Evolutionary conservation across 2,329 filamentous ascomycete genomes (phyloP), one percentile per base, ranked within the genome.

Genomic region (Penicillium glabrum): DNA sequence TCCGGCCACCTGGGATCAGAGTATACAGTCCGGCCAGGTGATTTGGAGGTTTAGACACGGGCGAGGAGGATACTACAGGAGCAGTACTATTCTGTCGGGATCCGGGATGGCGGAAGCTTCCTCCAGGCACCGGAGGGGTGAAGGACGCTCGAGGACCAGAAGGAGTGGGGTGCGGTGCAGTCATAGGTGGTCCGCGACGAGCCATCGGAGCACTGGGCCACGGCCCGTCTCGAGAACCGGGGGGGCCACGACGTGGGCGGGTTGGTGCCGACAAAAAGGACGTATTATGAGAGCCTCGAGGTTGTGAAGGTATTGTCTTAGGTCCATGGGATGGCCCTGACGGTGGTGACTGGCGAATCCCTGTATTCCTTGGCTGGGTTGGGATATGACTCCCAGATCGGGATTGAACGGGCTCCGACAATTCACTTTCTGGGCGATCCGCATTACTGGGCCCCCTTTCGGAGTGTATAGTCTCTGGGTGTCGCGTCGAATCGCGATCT

Each of bases 241-340:
- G 56, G 43, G 69, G 57, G 39, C 68, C 72, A 46, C 78, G 77
- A 35, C 78, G 77, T 45, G 79, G 79, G 14, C 77, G 72, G 10
- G 78, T 79, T n/a, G 79, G 79, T 24, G 77, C 79, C 29, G 76
- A 74, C 13, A 79, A 63, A n/a, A 79, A 58, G 29, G 77, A 74
- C 43, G 73, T 64, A 55, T 71, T 76, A 5, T 60, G 57, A 37
- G 70, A 66, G 10, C 70, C 70, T 14, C 78, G 76, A 62, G 61
- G 70, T 37, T 75, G 73, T 13, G 72, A 64, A 9, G 72, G 69
- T 50, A 72, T 63, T 9, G 69, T 67, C 50, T 70, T 73, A 19
- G 72, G 62, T 21, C 68, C 69, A 52, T 72, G 69, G 19, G 76
- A 74, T 27, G 75, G 73, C 8, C 75, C 76, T 11, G 72, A 69